Evolutionary conservation across 139 green algal species (phyloP).

Genomic region (Picochlorum sp.): DNA sequence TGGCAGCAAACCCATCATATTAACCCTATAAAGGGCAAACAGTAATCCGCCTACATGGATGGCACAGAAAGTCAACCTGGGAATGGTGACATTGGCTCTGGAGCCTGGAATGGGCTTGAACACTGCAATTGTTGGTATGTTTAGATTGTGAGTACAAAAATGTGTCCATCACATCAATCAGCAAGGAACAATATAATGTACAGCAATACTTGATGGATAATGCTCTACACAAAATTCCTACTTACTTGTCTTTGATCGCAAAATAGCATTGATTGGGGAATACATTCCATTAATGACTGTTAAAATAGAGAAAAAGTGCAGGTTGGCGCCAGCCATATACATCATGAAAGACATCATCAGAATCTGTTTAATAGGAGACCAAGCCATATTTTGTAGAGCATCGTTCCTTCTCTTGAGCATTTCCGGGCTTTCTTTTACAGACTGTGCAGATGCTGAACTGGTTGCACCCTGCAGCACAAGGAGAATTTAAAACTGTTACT

Average conservation of each 20-base stretch:
- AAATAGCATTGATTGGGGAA: constrained; percentile 62
- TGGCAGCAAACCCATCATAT: constrained; percentile 82
- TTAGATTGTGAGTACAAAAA: too few species aligned
- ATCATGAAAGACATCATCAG: constrained; percentile 92
- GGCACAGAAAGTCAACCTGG: constrained; percentile 64
- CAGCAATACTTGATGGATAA: too few species aligned
- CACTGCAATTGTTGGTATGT: too few species aligned
- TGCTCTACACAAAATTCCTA: too few species aligned
- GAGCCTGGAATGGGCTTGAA: constrained; percentile 50
- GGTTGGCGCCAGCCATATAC: constrained; percentile 81
- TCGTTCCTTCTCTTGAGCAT: constrained; percentile 10
- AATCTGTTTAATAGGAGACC: constrained; percentile 28
- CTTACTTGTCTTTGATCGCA: constrained; percentile 50
- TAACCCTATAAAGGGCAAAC: constrained; percentile 78
- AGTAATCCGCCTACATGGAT: constrained; percentile 58
- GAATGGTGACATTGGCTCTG: constrained; percentile 49
- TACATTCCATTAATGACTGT: constrained; percentile 72
- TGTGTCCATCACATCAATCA: neutral
- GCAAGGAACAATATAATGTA: neutral
- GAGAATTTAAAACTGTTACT: too few species aligned
- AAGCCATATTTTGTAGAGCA: constrained; percentile 16
- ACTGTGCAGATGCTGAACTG: neutral
- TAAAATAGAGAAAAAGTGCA: constrained; percentile 92
- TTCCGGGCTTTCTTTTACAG: neutral
- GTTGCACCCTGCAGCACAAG: too few species aligned